Evolutionary conservation across 1,284 basidiomycete species (phyloP).

Genomic region (Pascua sp.): DNA sequence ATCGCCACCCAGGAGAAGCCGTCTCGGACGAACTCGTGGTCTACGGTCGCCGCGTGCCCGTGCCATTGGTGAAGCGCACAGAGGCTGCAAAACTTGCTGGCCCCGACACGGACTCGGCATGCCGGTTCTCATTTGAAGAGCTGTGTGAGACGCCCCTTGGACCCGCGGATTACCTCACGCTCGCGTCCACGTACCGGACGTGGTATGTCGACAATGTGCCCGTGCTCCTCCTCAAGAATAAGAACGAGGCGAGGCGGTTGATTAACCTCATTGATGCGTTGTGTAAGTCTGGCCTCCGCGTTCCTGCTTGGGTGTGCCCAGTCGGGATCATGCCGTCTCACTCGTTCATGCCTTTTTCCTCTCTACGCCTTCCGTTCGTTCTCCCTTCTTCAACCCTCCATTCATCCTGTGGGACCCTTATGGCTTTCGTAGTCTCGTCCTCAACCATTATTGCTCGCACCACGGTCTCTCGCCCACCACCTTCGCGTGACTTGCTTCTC

Average conservation of each 20-base stretch:
- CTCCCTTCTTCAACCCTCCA: no score
- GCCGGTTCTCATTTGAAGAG: conserved; percentile 60
- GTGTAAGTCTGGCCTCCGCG: conserved; percentile 53
- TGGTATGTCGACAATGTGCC: conserved; percentile 62
- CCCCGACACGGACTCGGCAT: conserved; percentile 39
- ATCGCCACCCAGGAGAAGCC: conserved; percentile 16
- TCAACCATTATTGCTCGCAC: no score
- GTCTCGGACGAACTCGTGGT: conserved; percentile 44
- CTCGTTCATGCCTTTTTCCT: no score
- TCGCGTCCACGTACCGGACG: conserved; percentile 60
- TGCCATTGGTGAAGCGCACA: conserved; percentile 52
- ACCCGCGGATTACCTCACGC: conserved; percentile 65
- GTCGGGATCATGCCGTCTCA: no score
- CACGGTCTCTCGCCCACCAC: no score
- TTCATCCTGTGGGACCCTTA: no score
- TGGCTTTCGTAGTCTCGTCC: no score
- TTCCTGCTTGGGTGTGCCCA: no score
- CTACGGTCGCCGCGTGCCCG: conserved; percentile 55
- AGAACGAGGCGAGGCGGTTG: conserved; percentile 67
- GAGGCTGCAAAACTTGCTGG: no score
- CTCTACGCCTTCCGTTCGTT: no score
- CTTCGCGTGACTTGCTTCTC: background rate
- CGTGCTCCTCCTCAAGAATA: conserved; percentile 55
- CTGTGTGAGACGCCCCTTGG: conserved; percentile 65
- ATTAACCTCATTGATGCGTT: conserved; percentile 70